Evolutionary conservation across 805 yeast genomes (phyloP), one percentile per base, ranked within the genome.

Genomic region (Lipomyces oligophaga): DNA sequence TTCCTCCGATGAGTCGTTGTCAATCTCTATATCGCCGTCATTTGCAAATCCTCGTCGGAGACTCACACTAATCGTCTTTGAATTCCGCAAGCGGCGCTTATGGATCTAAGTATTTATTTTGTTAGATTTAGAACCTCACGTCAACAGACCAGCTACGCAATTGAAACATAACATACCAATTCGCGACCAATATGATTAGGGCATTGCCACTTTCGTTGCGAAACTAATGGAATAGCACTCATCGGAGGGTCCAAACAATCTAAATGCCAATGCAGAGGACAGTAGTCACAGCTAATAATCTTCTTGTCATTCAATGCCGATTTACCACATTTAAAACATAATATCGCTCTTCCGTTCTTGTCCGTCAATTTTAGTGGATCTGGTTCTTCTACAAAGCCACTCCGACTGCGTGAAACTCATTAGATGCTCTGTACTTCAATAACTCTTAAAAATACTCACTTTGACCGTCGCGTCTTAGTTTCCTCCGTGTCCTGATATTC

Each of bases 161-260:
- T 8, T 8, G 8, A 26, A 13, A n/a, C 16, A 11, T 16, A 7
- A 36, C 46, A 22, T 30, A 45, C 50, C 18, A 51, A 22, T 15
- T 51, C 55, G 24, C 55, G 43, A 11, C 37, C 63, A 34, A 79
- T 77, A 67, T 87, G 97, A 57, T 84, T 82, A 1, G 96, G 97
- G 65, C 96, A 93, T 67, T 78, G 80, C 97, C 96, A 90, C 63
- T 81, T 85, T 36, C 73, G 72, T 1, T 93, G 94, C 35, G 85
- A 62, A 33, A 82, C 35, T n/a, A 52, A 79, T 58, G 86, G 85
- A 16, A 82, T 77, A 4, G 82, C 71, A 13, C 85, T 73, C 57
- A 86, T 67, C 1, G 96, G 95, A 1, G 85, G 84, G 41, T 75
- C 72, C 13, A 89, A 65, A 64, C 97, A 89, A 65, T 90, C 96